Conservation (phyloP, 345 rosid genomes). For the Acer negundo region DNA sequence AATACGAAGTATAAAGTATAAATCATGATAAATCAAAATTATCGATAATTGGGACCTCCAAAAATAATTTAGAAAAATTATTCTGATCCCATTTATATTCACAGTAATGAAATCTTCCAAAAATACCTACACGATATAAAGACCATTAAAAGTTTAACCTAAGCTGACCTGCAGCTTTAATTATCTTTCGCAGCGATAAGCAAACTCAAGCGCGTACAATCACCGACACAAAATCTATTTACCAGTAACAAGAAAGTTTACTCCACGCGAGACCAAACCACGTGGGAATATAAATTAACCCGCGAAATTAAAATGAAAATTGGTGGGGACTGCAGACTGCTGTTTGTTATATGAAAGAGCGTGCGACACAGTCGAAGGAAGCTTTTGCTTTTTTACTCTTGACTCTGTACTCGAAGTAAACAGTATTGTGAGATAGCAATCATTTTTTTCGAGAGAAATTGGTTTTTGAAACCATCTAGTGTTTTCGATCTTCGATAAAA, state of each 20-base stretch:
- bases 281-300: neutral
- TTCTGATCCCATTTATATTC: too few species aligned
- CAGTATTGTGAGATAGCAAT: neutral
- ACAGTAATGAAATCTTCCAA: too few species aligned
- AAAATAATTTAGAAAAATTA: too few species aligned
- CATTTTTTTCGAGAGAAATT: neutral
- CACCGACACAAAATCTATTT: too few species aligned
- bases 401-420: neutral
- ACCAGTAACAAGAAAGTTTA: neutral
- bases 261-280: constrained; percentile 2
- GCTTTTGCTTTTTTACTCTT: constrained; percentile 15
- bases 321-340: constrained; percentile 31
- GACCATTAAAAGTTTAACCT: neutral
- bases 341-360: constrained; percentile 13
- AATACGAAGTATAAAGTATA: too few species aligned
- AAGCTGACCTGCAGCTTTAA: neutral
- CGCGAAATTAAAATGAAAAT: constrained; percentile 10
- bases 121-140: neutral
- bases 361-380: neutral
- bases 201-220: constrained; percentile 7
- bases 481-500: neutral
- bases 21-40: too few species aligned
- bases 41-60: too few species aligned
- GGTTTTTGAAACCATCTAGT: neutral
- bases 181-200: neutral